phyloP scores from a whole-genome alignment of 345 rosid genomes.

The Eucalyptus tenuipes region DNA sequence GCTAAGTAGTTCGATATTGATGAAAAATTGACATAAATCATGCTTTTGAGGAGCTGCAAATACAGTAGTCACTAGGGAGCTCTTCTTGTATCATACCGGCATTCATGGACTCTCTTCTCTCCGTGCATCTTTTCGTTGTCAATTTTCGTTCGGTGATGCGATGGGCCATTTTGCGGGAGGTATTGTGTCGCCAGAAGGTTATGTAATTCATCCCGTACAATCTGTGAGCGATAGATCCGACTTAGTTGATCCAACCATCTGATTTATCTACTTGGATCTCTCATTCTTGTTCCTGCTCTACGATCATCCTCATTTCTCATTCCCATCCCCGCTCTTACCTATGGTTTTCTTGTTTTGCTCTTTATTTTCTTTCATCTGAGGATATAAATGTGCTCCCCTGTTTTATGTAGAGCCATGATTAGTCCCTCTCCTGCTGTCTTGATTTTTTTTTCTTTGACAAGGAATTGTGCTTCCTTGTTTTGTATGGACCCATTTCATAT shows the following conservation, averaged over 20 bases:
- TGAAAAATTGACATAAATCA: not conserved
- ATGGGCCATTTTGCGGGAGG: not conserved
- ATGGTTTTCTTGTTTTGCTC: not conserved
- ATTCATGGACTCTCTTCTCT: not conserved
- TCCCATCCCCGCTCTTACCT: not conserved
- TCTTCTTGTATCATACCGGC: not conserved
- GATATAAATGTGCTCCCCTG: not conserved
- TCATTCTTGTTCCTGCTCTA: not conserved
- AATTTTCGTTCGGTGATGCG: not conserved
- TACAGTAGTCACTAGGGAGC: not conserved
- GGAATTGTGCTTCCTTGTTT: not conserved
- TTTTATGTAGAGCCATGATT: not conserved
- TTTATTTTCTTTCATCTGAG: not conserved
- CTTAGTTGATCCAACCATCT: not conserved
- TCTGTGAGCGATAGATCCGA: not conserved
- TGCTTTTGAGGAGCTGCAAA: not conserved
- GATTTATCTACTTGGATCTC: not conserved
- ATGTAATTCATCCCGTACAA: not conserved
- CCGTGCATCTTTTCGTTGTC: not conserved
- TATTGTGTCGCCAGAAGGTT: not conserved
- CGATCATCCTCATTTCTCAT: not conserved
- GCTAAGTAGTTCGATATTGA: not conserved
- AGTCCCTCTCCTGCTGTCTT: not conserved
- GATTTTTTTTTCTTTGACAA: not conserved
- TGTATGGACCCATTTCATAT: not conserved